These are phyloP conservation scores for Sclerotinia trifoliorum DNA, from an alignment of 2,329 filamentous ascomycete genomes.

Conservation along the genomic window DNA sequence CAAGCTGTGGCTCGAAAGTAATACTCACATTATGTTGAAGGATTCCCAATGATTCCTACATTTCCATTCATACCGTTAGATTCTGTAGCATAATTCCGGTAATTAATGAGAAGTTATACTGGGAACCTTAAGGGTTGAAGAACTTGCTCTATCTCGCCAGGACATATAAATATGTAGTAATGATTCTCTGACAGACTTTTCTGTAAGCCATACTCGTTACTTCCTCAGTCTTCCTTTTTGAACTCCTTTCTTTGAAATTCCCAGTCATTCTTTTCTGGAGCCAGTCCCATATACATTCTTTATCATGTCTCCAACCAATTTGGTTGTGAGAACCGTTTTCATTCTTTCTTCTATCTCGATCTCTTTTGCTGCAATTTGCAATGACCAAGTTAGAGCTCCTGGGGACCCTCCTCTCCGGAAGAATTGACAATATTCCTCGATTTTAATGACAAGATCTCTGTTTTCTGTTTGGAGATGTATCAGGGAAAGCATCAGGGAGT, in stretches of 20 bases:
- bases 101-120: neutral
- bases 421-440: neutral
- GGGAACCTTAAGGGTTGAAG: neutral
- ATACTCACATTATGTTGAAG: neutral
- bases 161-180: neutral
- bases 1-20: neutral
- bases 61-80: neutral
- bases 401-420: neutral
- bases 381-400: neutral
- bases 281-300: neutral
- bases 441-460: neutral
- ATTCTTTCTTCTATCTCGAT: slow-evolving; percentile 8
- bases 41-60: neutral
- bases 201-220: neutral
- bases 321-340: neutral
- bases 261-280: neutral
- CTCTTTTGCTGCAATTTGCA: neutral
- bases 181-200: neutral
- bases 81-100: neutral
- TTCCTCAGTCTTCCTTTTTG: neutral
- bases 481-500: neutral
- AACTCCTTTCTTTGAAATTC: neutral
- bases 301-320: neutral
- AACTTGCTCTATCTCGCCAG: neutral
- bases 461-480: neutral